Evolutionary conservation across 257 asterid species (phyloP), one percentile per base, ranked within the genome.

Genomic region (Lantana camara): DNA sequence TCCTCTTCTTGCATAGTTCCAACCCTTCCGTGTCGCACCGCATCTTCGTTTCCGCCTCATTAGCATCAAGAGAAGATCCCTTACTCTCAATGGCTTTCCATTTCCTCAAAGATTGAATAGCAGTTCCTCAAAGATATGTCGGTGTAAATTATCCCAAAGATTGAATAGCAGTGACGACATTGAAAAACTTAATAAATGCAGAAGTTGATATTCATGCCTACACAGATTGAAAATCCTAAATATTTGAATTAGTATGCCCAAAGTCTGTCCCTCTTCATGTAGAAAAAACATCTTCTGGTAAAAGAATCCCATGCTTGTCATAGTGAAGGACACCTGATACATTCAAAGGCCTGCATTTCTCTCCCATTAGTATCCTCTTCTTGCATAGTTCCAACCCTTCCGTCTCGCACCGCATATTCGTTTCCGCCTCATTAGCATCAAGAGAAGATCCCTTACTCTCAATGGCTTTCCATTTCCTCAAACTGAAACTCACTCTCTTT

Each of bases 321-420:
- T 89, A 89, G 20, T 81, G 81, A 60, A 84, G 90, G 13, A 30
- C 74, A 41, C 90, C 90, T 12, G 92, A 84, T 23, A 38, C 42
- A 54, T 79, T 79, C 9, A 84, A 64, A 0, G 92, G 81, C 32
- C 79, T 79, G 73, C 96, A 86, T 55, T 72, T 89, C 1, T 35
- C 87, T 16, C 95, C 95, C 92, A 89, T 80, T 19, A 89, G 81
- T 60, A 86, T 86, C 73, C 88, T 80, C 81, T 68, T 89, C 84
- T 82, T 89, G 82, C 93, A 89, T 7, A 86, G 78, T 40, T 84
- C 92, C 54, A 60, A 37, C 55, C 34, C 76, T 1, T 19, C 22
- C 2, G 13, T 27, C 9, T 19, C 76, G 48, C 68, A 63, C 30
- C 68, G 68, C 21, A 42, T 35, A 56, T 44, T 30, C 66, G 1